Base-by-base conservation (phyloP, 257 asterid species). In the Penstemon davidsonii region DNA sequence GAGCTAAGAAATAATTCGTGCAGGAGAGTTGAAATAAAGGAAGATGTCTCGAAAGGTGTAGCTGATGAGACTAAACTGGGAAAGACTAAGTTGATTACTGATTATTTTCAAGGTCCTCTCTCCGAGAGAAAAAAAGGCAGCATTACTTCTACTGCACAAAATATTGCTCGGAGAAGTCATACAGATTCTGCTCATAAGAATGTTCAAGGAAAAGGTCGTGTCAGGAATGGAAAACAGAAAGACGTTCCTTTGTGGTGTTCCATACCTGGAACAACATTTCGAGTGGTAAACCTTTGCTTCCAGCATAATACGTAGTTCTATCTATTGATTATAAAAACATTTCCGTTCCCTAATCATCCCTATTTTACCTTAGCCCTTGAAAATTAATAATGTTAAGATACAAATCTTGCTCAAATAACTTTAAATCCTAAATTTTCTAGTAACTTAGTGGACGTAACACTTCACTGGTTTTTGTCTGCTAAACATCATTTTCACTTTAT, bases 211-310 rank as follows among this genome's bases (percentile, higher is more conserved):
- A 87, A 78, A 78, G 82, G 71, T 49, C 67, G 64, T 9, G 51
- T 62, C 39, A 81, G 75, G 70, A 85, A 74, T 61, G 79, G 86
- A 57, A 91, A 91, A 73, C 87, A 69, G 74, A 88, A 81, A 67
- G 86, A 81, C 72, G 78, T 73, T 68, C 97, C 99, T 53, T 3
- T 60, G 67, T 94, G 97, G 99, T 94, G 97, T 79, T 67, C 80
- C 66, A 77, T 94, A 78, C 95, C 96, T 13, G 99, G 97, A 78
- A 88, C 97, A 13, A 78, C 94, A 71, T 94, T 94, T 76, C 87
- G 88, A 63, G 91, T 94, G 86, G 99, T 94, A 85, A 69, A 68
- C 7, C 6, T 67, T 25, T 51, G 7, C 66, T 52, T 71, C 71
- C 46, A 50, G 37, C 33, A 61, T 62, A 25, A 33, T 40, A 8